Evolutionary conservation across 2,329 filamentous ascomycete genomes (phyloP), one percentile per base, ranked within the genome.

Genomic region (Passalora sequoiae): DNA sequence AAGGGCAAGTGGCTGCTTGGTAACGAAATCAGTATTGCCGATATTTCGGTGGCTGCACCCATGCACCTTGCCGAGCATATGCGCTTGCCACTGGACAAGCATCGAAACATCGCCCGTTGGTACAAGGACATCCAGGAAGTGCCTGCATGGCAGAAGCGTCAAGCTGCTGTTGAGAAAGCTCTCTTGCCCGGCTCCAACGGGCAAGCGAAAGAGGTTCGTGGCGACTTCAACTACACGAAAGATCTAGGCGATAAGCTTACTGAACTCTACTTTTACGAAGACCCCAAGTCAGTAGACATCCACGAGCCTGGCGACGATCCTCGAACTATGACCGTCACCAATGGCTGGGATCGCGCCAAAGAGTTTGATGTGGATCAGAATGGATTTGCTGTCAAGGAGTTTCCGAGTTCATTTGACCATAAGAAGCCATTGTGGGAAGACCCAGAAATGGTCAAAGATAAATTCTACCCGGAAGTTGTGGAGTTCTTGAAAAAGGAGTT

Each of bases 381-480:
- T 40, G 72, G 72, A 0, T 74, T 74, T 40, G 62, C 69, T 24
- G 49, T 71, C 5, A 63, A 69, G 42, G 59, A 66, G 17, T 69
- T 74, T 16, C 36, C 28, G 4, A 32, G 25, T 21, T 28, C 28
- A 6, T 44, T 44, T 35, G 42, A 44, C 29, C 17, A 40, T 20
- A 40, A 44, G 40, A 59, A 62, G 13, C 54, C 61, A 1, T n/a
- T n/a, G n/a, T 72, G 69, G 55, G 55, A 67, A 36, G 65, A 72
- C 16, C 65, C 72, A 3, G 64, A 68, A 7, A 47, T 59, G n/a
- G 67, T 73, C 16, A 59, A 61, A 35, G 46, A 51, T 1, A 54
- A 65, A 3, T 73, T 73, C 46, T 74, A 74, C 40, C 66, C 70
- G 0, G 69, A 74, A 48, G 64, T 70, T 12, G 70, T 73, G 21